A percentile compares a stretch with the other conserved stretches of the same genome.
Conservation (phyloP, 2,329 filamentous ascomycete species). For the Aschersonia sp. region DNA sequence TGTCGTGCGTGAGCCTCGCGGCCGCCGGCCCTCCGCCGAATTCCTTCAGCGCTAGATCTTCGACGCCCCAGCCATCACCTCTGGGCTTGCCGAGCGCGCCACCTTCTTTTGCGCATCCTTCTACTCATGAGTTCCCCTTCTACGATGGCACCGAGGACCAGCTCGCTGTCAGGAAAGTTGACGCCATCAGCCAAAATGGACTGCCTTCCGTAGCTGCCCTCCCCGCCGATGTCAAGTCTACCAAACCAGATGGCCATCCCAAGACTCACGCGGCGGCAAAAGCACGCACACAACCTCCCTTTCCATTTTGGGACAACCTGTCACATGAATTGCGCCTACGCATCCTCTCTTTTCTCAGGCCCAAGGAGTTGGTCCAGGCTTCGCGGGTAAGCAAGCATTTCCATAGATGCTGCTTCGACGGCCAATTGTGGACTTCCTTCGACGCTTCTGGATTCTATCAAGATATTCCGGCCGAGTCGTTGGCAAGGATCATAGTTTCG, state of each 20-base stretch:
- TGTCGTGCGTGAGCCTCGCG: conserved; percentile 41
- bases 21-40: conserved; percentile 17
- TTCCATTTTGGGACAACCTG: conserved; percentile 66
- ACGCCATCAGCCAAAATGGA: conserved; percentile 26
- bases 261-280: conserved; percentile 8
- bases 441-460: conserved; percentile 79
- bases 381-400: conserved; percentile 69
- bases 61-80: conserved; percentile 24
- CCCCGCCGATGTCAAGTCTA: conserved; percentile 45
- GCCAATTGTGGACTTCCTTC: conserved; percentile 78
- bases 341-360: conserved; percentile 61
- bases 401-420: conserved; percentile 78
- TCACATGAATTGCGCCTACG: conserved; percentile 71
- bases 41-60: conserved; percentile 12
- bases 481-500: conserved; percentile 71
- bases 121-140: conserved; percentile 23
- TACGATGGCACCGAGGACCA: conserved; percentile 28
- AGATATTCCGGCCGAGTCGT: conserved; percentile 68
- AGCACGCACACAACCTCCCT: conserved; percentile 18
- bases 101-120: conserved; percentile 23
- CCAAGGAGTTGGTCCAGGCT: conserved; percentile 65
- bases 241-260: conserved; percentile 14
- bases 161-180: conserved; percentile 40
- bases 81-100: conserved; percentile 20
- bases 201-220: conserved; percentile 40